These are phyloP conservation scores for Kokia cookei DNA, from an alignment of 441 rosid genomes.

Conservation along the genomic window DNA sequence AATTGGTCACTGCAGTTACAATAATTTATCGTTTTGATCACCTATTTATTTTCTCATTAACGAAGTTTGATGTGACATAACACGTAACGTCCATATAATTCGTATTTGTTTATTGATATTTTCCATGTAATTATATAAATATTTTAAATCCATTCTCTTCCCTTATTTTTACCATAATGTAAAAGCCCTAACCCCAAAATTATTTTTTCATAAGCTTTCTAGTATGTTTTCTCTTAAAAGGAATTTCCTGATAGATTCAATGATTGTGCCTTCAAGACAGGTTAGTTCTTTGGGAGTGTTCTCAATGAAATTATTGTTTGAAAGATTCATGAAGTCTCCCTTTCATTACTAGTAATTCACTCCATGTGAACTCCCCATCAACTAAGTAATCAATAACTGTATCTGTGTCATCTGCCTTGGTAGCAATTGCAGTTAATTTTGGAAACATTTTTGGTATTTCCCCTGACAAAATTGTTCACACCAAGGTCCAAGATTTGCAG, in stretches of 20 bases:
- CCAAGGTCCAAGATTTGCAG: conserved; percentile 6
- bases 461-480: not conserved
- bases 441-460: not conserved
- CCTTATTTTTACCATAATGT: too few species aligned
- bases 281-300: conserved; percentile 10
- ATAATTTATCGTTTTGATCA: too few species aligned
- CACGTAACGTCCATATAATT: too few species aligned
- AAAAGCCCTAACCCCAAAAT: too few species aligned
- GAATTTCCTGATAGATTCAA: conserved; percentile 21
- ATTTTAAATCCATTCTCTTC: too few species aligned
- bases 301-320: conserved; percentile 9
- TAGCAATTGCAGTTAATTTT: not conserved
- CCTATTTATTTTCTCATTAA: too few species aligned
- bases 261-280: not conserved
- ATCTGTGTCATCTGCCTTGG: not conserved
- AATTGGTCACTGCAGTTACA: too few species aligned
- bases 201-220: too few species aligned
- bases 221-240: conserved; percentile 14
- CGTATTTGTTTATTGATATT: too few species aligned
- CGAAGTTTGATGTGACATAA: too few species aligned
- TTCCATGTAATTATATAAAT: too few species aligned
- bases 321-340: conserved; percentile 5
- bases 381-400: not conserved
- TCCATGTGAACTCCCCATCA: not conserved
- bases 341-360: not conserved